These are phyloP conservation scores for Hypsizygus marmoreus DNA, from an alignment of 768 basidiomycete species.

Conservation along the genomic window DNA sequence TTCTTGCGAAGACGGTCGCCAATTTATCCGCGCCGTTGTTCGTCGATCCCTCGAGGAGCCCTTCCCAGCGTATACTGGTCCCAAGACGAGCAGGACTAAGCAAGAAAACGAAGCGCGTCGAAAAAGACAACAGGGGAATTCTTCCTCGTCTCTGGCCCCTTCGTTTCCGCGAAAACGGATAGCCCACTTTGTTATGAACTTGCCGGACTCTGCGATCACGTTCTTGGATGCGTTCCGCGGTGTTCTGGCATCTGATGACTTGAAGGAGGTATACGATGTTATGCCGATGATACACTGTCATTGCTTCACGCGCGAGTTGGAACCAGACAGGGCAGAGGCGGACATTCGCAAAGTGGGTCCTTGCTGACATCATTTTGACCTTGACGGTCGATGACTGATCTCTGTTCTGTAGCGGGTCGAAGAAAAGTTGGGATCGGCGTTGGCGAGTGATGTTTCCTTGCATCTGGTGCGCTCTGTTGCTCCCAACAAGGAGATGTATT, in stretches of 20 bases:
- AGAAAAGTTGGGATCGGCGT: constrained; percentile 54
- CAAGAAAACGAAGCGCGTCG: constrained; percentile 44
- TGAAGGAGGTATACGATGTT: constrained; percentile 47
- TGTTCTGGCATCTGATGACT: constrained; percentile 45
- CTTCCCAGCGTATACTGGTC: constrained; percentile 58
- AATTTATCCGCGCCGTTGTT: constrained; percentile 73
- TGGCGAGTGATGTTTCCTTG: constrained; percentile 53
- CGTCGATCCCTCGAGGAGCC: constrained; percentile 60
- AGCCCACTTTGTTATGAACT: constrained; percentile 95
- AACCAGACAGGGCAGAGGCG: constrained; percentile 60
- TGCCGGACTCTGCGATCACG: constrained; percentile 87
- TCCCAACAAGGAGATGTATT: constrained; percentile 97
- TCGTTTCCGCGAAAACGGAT: constrained; percentile 59
- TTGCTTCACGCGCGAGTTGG: constrained; percentile 90
- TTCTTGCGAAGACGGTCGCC: constrained; percentile 82
- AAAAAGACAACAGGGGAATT: constrained; percentile 20
- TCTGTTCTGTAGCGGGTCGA: constrained; percentile 63
- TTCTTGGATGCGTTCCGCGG: constrained; percentile 91
- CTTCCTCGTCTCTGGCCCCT: too few species aligned
- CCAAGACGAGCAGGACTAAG: constrained; percentile 51
- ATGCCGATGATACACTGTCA: constrained; percentile 96
- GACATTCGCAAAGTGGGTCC: constrained; percentile 81
- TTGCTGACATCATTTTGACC: constrained; percentile 1
- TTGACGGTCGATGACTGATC: constrained; percentile 16
- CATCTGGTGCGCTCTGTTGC: constrained; percentile 92